A percentile compares a stretch with the other conserved stretches of the same genome.
Evolutionary conservation across 2,329 filamentous ascomycete genomes (phyloP).

Genomic region (Exophiala sideris): DNA sequence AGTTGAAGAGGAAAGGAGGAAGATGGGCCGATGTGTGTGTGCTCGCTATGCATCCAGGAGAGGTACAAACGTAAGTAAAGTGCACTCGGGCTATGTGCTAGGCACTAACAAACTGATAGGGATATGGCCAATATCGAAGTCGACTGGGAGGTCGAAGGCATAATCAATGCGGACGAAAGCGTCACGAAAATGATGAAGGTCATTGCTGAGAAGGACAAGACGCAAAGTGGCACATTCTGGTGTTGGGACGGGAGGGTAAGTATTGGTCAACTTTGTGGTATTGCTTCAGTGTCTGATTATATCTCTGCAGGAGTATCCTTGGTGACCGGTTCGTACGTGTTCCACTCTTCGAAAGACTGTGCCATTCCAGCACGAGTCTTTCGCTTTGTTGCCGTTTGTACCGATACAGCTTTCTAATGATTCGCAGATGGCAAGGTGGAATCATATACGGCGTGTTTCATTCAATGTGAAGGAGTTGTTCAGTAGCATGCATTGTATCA

Average conservation of each 20-base stretch:
- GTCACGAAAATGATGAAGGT: conserved; percentile 51
- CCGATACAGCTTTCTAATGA: too few relatives aligned
- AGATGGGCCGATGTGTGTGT: conserved; percentile 36
- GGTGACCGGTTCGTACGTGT: conserved; percentile 12
- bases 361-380: too few relatives aligned
- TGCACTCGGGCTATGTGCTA: too few relatives aligned
- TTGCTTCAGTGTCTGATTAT: conserved; percentile 1
- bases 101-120: conserved; percentile 29
- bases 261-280: neutral
- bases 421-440: too few relatives aligned
- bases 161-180: conserved; percentile 50
- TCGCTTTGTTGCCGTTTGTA: too few relatives aligned
- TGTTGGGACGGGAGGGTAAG: conserved; percentile 52
- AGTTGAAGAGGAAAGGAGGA: conserved; percentile 50
- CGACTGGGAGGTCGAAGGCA: conserved; percentile 52
- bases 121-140: conserved; percentile 55
- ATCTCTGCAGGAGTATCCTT: conserved; percentile 19
- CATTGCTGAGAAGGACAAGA: conserved; percentile 47
- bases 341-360: too few relatives aligned
- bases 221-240: conserved; percentile 55
- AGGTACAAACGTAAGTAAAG: conserved; percentile 48
- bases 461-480: too few relatives aligned
- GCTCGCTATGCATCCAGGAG: conserved; percentile 56
- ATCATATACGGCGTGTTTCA: neutral
- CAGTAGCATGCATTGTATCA: too few relatives aligned